phyloP scores from a whole-genome alignment of 2,329 filamentous ascomycete genomes.

The Nemania abortiva region DNA sequence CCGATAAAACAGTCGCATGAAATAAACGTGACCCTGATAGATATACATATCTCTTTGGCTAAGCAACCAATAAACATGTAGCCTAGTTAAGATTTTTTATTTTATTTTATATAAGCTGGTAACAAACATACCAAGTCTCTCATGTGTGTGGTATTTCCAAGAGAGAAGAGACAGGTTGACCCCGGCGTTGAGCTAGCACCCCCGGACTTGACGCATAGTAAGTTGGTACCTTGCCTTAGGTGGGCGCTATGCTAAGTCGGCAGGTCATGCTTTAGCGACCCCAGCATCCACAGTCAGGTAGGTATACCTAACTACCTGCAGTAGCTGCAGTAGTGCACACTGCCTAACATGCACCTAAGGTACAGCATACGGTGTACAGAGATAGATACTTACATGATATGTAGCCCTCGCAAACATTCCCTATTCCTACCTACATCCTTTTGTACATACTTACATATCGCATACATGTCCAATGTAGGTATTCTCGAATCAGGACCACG shows the following conservation, averaged over 20 bases:
- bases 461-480: no score
- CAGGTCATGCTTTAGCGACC: constrained; percentile 2
- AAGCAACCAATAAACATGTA: no score
- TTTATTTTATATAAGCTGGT: no score
- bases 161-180: background rate
- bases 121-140: no score
- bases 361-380: no score
- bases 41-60: no score
- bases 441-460: no score
- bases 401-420: background rate
- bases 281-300: background rate
- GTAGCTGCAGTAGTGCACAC: background rate
- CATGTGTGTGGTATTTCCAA: background rate
- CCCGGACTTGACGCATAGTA: background rate
- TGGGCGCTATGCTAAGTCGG: background rate
- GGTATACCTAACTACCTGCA: background rate
- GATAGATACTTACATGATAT: no score
- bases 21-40: no score
- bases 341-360: no score
- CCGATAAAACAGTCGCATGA: no score
- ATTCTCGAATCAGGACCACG: background rate
- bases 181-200: background rate
- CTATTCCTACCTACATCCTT: background rate
- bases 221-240: background rate
- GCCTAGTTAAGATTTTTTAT: no score